A percentile compares a stretch with the other conserved stretches of the same genome.
Conservation (phyloP, 2,329 filamentous ascomycete genomes). For the Parastagonospora avenae region DNA sequence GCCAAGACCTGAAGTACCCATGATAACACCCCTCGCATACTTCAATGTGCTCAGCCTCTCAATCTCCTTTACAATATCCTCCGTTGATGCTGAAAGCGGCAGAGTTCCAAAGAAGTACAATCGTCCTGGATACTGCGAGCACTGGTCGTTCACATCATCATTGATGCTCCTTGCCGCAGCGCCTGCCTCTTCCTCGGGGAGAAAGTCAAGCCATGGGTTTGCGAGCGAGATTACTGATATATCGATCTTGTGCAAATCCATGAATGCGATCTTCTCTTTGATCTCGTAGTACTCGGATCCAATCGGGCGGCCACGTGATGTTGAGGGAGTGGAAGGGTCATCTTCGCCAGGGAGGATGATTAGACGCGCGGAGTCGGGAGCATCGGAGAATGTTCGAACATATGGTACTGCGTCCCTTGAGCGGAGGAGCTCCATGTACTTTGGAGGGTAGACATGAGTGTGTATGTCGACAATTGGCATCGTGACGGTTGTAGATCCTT, state of each 20-base stretch:
- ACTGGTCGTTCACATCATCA: constrained; percentile 75
- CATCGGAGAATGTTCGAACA: constrained; percentile 66
- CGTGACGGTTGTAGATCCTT: constrained; percentile 2
- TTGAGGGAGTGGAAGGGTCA: constrained; percentile 55
- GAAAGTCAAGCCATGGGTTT: constrained; percentile 93
- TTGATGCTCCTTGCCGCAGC: constrained; percentile 73
- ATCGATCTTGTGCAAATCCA: constrained; percentile 81
- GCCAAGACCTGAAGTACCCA: constrained; percentile 83
- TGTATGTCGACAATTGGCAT: constrained; percentile 63
- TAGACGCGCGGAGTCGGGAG: constrained; percentile 63
- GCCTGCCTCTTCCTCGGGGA: constrained; percentile 65
- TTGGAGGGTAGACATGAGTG: constrained; percentile 67
- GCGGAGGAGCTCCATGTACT: constrained; percentile 63
- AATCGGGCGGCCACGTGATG: constrained; percentile 76
- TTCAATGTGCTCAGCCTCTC: constrained; percentile 64
- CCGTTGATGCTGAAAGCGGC: constrained; percentile 70
- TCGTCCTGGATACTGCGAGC: constrained; percentile 66
- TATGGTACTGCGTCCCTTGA: constrained; percentile 69
- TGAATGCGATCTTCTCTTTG: constrained; percentile 80
- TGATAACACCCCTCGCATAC: constrained; percentile 81
- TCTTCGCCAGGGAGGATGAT: constrained; percentile 68
- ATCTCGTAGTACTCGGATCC: constrained; percentile 84
- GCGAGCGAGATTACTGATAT: constrained; percentile 86
- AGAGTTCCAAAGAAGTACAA: constrained; percentile 85
- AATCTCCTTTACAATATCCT: constrained; percentile 69